Percentiles rank a stretch among this genome's conserved stretches.
These are phyloP conservation scores for Teratosphaeria zuluensis DNA, from an alignment of 2,329 filamentous ascomycete species.

Conservation along the genomic window DNA sequence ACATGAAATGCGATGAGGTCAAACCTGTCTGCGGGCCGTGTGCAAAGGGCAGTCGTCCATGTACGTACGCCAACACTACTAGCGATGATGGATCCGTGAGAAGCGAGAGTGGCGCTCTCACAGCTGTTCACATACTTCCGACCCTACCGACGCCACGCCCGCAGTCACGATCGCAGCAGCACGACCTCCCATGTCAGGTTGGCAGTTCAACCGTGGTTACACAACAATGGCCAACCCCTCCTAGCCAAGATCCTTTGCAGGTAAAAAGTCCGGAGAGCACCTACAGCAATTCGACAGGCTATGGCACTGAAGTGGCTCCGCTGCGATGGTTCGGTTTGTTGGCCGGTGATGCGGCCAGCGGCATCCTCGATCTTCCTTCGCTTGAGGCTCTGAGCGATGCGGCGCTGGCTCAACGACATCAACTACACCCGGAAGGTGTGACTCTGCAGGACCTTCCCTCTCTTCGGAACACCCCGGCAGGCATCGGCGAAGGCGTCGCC, in stretches of 20 bases:
- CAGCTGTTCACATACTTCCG: background rate
- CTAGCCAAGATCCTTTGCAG: slow-evolving; percentile 9
- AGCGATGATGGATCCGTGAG: background rate
- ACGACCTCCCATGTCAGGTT: background rate
- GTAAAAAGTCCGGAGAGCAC: slow-evolving; percentile 17
- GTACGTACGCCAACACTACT: slow-evolving; percentile 25
- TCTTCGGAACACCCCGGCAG: slow-evolving; percentile 4
- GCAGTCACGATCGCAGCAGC: background rate
- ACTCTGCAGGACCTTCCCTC: slow-evolving; percentile 3
- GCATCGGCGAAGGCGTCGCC: slow-evolving; percentile 10
- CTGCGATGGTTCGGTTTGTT: slow-evolving; percentile 41
- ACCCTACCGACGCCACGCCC: background rate
- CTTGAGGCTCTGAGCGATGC: slow-evolving; percentile 16
- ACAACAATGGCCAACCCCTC: slow-evolving; percentile 5
- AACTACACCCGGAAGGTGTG: slow-evolving; percentile 10
- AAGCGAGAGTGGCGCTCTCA: background rate
- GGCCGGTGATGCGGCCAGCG: slow-evolving; percentile 33
- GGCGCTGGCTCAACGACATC: slow-evolving; percentile 14
- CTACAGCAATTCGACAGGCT: slow-evolving; percentile 19
- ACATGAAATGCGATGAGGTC: slow-evolving; percentile 44
- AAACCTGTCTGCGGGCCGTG: slow-evolving; percentile 37
- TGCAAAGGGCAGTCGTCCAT: slow-evolving; percentile 34
- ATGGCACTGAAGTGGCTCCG: slow-evolving; percentile 33
- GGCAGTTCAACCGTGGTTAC: background rate
- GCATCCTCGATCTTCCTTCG: slow-evolving; percentile 11